These are phyloP conservation scores for Suhomyces maxii DNA, from an alignment of 1,139 yeast species.

Conservation along the genomic window DNA sequence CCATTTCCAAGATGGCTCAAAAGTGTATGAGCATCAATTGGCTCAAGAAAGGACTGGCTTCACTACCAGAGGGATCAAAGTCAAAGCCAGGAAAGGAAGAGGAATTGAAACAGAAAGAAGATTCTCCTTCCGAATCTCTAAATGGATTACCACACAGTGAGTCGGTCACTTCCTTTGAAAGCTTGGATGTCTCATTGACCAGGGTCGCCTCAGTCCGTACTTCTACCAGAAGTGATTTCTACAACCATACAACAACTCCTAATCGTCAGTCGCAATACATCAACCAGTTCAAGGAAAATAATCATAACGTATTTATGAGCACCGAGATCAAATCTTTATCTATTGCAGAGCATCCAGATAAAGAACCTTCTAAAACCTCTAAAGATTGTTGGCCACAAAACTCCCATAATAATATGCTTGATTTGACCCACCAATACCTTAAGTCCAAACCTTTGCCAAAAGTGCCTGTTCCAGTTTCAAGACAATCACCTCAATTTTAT, in stretches of 20 bases:
- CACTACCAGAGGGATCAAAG: no score
- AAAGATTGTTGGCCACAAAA: neutral
- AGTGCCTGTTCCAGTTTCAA: constrained; percentile 14
- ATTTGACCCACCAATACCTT: constrained; percentile 39
- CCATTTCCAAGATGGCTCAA: constrained; percentile 54
- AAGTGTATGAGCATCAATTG: constrained; percentile 62
- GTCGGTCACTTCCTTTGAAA: constrained; percentile 6
- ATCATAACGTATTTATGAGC: constrained; percentile 18
- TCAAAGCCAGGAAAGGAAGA: no score
- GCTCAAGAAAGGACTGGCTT: constrained; percentile 31
- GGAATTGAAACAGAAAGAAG: no score
- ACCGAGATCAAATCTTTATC: constrained; percentile 4
- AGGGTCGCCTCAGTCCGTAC: constrained; percentile 43
- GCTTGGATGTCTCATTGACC: constrained; percentile 26
- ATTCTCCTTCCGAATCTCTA: neutral
- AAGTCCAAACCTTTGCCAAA: constrained; percentile 17
- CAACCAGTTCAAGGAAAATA: constrained; percentile 16
- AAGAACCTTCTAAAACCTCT: neutral
- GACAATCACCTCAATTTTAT: constrained; percentile 4
- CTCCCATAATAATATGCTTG: constrained; percentile 20
- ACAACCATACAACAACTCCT: constrained; percentile 35
- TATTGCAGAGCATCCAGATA: neutral
- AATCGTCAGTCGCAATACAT: constrained; percentile 17
- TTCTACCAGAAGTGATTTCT: constrained; percentile 37
- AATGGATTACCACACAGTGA: constrained; percentile 8